Evolutionary conservation across 352 stramenopile species (phyloP).

Genomic region (Aphanomyces astaci): DNA sequence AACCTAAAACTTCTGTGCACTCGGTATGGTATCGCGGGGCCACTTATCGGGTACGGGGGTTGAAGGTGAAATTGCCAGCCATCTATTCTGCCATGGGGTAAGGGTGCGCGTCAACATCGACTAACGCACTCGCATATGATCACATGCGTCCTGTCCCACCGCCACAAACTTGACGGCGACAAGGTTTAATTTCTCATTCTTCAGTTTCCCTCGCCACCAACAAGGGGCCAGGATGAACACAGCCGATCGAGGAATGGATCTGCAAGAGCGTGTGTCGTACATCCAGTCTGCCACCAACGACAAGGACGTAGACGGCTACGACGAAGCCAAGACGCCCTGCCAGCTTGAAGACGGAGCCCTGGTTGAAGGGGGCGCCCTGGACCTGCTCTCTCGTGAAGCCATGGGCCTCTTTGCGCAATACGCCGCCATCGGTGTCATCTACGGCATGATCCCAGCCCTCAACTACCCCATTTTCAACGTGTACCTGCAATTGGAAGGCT

Average conservation of each 20-base stretch:
- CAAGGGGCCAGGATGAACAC: background rate
- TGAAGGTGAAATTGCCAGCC: too few relatives aligned
- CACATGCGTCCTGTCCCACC: too few relatives aligned
- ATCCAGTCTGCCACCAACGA: background rate
- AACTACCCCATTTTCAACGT: conserved; percentile 45
- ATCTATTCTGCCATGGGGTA: too few relatives aligned
- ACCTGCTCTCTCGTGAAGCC: conserved; percentile 33
- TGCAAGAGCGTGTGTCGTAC: background rate
- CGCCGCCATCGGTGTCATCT: conserved; percentile 37
- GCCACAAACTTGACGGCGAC: too few relatives aligned
- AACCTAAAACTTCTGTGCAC: too few relatives aligned
- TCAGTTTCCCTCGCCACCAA: background rate
- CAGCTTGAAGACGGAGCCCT: conserved; percentile 36
- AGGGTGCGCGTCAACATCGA: too few relatives aligned
- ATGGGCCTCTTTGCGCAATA: conserved; percentile 32
- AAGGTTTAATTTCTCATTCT: background rate
- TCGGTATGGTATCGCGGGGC: too few relatives aligned
- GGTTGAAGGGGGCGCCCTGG: too few relatives aligned
- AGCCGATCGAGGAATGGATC: background rate
- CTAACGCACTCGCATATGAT: too few relatives aligned
- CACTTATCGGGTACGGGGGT: too few relatives aligned
- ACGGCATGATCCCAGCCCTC: too few relatives aligned
- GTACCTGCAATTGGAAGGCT: conserved; percentile 36
- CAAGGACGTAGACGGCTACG: conserved; percentile 15
- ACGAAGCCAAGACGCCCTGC: conserved; percentile 21